Base-by-base conservation (phyloP, 345 rosid genomes). In the Lepidium africanum region DNA sequence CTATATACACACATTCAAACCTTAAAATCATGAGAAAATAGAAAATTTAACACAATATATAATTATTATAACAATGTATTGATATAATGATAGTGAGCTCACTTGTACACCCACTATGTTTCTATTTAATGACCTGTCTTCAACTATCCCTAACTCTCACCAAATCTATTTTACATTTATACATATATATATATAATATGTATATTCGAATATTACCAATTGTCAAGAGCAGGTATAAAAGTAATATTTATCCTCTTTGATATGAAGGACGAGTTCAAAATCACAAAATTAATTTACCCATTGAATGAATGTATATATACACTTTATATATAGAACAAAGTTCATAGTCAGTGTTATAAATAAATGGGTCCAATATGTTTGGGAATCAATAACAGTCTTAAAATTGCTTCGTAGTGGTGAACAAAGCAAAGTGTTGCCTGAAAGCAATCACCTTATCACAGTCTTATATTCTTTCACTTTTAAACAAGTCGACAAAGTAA, bases 71-170 rank as follows among this genome's bases (percentile, higher is more conserved):
- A 63, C 50, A 37, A 63, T 46, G 15, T 36, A 36, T 59, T 57
- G 66, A 63, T 74, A 78, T 62, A 63, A 62, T 48, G 83, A 75
- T 69, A 71, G 71, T 73, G 84, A 82, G 77, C 69, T 83, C 88
- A 82, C 48, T 76, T 6, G 55, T 60, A 38, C 77, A 74, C 77
- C 77, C 73, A 74, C 77, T 60, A 74, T 53, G 63, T 67, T 74
- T 67, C 41, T 60, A 67, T 59, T 43, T 16, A 59, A 5, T 74
- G 77, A 67, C 63, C 73, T 74, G 77, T 74, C 49, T 43, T 60
- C 77, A 67, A 74, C 69, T 74, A 59, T 67, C 69, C 51, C 6
- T 21, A 57, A 49, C 50, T 53, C 73, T 74, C 73, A 67, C 74
- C 69, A 53, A 67, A 67, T 60, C 32, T 27, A 5, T 27, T 25